Evolutionary conservation across 2,329 filamentous ascomycete genomes (phyloP).

Genomic region (Pseudopithomyces chartarum): DNA sequence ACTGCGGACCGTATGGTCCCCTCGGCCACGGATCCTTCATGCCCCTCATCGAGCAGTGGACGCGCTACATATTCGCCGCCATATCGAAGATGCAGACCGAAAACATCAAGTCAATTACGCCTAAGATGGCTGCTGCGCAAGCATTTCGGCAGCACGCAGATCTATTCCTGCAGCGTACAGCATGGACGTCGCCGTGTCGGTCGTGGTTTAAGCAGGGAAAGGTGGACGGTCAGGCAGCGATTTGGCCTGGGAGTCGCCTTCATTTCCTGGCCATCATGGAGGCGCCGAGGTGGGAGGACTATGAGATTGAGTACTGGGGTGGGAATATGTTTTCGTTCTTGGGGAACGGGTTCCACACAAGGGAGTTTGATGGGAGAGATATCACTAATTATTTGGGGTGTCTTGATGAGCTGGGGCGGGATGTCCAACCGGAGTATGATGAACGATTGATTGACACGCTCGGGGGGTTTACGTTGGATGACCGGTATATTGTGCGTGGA

Average conservation of each 20-base stretch:
- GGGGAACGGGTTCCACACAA: slow-evolving; percentile 46
- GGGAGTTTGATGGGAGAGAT: slow-evolving; percentile 54
- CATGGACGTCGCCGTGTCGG: slow-evolving; percentile 29
- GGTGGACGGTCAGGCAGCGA: slow-evolving; percentile 25
- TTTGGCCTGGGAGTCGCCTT: slow-evolving; percentile 27
- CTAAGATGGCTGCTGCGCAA: slow-evolving; percentile 14
- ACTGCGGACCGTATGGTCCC: slow-evolving; percentile 43
- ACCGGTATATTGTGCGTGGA: slow-evolving; percentile 31
- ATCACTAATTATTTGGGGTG: slow-evolving; percentile 51
- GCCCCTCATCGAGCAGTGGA: slow-evolving; percentile 31
- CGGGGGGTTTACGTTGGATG: slow-evolving; percentile 39
- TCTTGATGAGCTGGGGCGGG: slow-evolving; percentile 43
- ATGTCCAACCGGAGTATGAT: slow-evolving; percentile 50
- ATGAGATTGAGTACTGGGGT: slow-evolving; percentile 23
- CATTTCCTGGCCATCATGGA: slow-evolving; percentile 32
- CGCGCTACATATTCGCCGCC: slow-evolving; percentile 25
- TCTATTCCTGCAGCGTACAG: slow-evolving; percentile 28
- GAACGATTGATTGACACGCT: slow-evolving; percentile 45
- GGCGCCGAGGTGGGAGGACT: slow-evolving; percentile 26
- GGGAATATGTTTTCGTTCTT: slow-evolving; percentile 29
- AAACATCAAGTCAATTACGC: slow-evolving; percentile 26
- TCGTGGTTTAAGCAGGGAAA: slow-evolving; percentile 32
- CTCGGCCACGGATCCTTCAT: slow-evolving; percentile 29
- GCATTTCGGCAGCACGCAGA: slow-evolving; percentile 30
- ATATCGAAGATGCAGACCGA: slow-evolving; percentile 32